Evolutionary conservation across 345 rosid species (phyloP), one percentile per base, ranked within the genome.

Genomic region (Pelargonium nanum): DNA sequence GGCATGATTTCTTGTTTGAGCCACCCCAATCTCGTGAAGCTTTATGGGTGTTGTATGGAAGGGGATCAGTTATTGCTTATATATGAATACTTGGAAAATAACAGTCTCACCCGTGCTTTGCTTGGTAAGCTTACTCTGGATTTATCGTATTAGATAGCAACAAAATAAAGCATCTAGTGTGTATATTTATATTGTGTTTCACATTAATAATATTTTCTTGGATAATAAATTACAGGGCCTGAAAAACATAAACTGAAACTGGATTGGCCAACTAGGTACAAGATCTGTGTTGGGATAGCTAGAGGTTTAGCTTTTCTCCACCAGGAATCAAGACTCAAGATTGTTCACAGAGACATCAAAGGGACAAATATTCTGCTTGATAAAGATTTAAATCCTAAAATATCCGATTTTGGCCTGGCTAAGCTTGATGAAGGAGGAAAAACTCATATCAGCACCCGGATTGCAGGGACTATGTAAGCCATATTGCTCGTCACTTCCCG

Each of bases 41-140:
- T 87, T 54, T 69, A 79, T 20, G 91, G 95, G 22, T 84, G 83
- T 72, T 87, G 95, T 30, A 74, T 79, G 1, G 95, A 82, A 55
- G 80, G 81, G 50, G 73, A 76, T 75, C 86, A 87, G 44, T 62
- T 84, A 22, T 58, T 83, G 54, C 55, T 87, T 17, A 82, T 84
- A 19, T 87, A 87, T 21, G 90, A 87, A 28, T 87, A 78, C 71
- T 66, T 87, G 85, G 95, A 87, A 59, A 84, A 84, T 63, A 87
- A 87, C 58, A 71, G 82, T 61, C 80, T 87, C 56, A 73, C 88
- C 4, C 76, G 65, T 23, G 83, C 81, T 1, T 64, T 84, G 59
- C 81, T 84, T 45, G 80, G 95, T 87, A 72, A 79, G 80, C 68
- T 55, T 19, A n/a, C n/a, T 45, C 21, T 52, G 0, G 15, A 53